These are phyloP conservation scores for Pestalotiopsis sp. DNA, from an alignment of 2,329 filamentous ascomycete species.

Conservation along the genomic window DNA sequence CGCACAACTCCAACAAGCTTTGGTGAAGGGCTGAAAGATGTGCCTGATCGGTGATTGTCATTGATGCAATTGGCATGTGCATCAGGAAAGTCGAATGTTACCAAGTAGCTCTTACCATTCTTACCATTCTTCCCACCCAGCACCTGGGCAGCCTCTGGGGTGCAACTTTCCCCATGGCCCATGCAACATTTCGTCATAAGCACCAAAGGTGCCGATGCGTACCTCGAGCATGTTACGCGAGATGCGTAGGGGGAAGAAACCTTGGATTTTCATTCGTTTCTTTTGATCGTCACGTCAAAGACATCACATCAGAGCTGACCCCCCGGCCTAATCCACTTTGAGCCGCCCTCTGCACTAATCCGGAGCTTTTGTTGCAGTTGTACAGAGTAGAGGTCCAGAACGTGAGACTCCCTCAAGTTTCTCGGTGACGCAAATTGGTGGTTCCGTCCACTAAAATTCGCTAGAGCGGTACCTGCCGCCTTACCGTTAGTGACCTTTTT, in stretches of 20 bases:
- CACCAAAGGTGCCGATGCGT: not conserved
- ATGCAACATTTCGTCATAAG: not conserved
- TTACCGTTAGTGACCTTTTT: not conserved
- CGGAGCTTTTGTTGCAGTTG: not conserved
- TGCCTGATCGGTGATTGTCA: too few species aligned
- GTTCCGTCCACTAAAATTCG: not conserved
- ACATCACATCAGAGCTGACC: not conserved
- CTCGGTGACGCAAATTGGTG: conserved; percentile 6
- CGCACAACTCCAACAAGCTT: too few species aligned
- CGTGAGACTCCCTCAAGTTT: not conserved
- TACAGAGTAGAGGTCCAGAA: not conserved
- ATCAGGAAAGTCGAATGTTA: not conserved
- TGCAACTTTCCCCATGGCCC: not conserved
- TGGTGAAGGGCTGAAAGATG: too few species aligned
- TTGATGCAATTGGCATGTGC: not conserved
- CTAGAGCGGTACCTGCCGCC: conserved; percentile 8
- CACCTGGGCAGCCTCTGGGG: not conserved
- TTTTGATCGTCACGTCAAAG: not conserved
- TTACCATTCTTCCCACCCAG: not conserved
- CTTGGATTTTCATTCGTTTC: not conserved
- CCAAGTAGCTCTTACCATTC: too few species aligned
- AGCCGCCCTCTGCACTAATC: not conserved
- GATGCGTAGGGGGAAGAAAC: not conserved
- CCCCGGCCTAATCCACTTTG: not conserved
- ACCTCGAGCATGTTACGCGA: not conserved